Evolutionary conservation across 148 eudicot species (phyloP).

Genomic region (Rhododendron molle): DNA sequence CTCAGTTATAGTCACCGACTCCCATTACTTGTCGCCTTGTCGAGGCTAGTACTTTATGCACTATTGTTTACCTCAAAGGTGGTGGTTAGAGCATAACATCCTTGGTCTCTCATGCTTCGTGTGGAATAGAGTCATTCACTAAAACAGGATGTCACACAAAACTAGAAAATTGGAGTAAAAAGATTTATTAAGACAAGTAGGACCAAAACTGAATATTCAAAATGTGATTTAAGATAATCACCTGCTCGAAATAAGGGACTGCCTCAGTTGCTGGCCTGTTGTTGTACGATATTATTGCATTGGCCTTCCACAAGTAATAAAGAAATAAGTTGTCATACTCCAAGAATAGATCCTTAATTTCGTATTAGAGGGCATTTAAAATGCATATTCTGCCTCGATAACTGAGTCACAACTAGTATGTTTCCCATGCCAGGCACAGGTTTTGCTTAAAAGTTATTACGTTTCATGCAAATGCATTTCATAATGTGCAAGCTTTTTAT

Average conservation of each 20-base stretch:
- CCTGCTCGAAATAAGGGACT: constrained; percentile 99
- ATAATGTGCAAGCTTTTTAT: not conserved
- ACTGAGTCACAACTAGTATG: not conserved
- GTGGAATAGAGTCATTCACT: not conserved
- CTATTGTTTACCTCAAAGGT: not conserved
- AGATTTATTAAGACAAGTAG: not conserved
- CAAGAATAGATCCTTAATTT: constrained; percentile 17
- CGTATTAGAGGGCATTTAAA: constrained; percentile 2
- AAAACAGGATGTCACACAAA: not conserved
- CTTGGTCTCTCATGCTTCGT: not conserved
- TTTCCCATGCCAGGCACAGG: not conserved
- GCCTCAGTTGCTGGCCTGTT: constrained; percentile 98
- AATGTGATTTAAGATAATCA: constrained; percentile 20
- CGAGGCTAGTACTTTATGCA: not conserved
- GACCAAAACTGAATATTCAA: not conserved
- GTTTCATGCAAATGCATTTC: not conserved
- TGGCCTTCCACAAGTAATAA: constrained; percentile 66
- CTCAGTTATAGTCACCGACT: not conserved
- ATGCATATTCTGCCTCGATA: not conserved
- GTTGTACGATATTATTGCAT: constrained; percentile 91
- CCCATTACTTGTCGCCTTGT: not conserved
- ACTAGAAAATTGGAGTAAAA: not conserved
- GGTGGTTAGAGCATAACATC: not conserved
- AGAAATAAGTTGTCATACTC: constrained; percentile 25
- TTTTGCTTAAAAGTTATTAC: not conserved